Evolutionary conservation across 495 filamentous ascomycete genomes (phyloP), one percentile per base, ranked within the genome.

Genomic region (Cercophora newfieldiana): DNA sequence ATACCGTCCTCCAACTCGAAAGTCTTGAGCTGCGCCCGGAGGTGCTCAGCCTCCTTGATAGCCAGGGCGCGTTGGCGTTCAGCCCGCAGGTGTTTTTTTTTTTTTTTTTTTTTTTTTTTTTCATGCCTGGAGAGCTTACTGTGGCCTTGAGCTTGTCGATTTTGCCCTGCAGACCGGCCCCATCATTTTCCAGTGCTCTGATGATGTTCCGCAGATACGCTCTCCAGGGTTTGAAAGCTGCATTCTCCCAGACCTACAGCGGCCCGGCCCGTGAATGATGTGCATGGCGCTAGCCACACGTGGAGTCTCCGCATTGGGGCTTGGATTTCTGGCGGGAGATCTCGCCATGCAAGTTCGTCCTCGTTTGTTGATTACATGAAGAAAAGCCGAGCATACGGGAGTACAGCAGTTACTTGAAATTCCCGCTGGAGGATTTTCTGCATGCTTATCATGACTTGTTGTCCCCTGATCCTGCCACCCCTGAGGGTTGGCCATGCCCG

Each of bases 1-100:
- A n/a, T n/a, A n/a, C n/a, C 83, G 74, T 97, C 94, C 77, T 98
- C 96, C 25, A 88, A 85, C 66, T 97, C 94, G 63, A 94, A 97
- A 0, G 90, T 89, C 74, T 96, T 96, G 25, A 97, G 80, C 71
- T 99, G 95, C 4, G 91, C 94, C 18, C 96, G 90, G 7, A 99
- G 83, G 74, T 94, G 95, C 67, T 97, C 92, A 7, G 96, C 91
- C 74, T 99, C 96, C 71, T 97, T 97, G 22, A 92, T 77, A 3
- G 92, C 92, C 3, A 98, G 84, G 7, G 86, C 86, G 63, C 91
- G 89, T 73, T 97, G 94, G 44, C 94, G 83, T 71, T 99, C 94
- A 0, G 86, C 64, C 7, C 86, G 93, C 83, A 49, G 89, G 85
- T n/a, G 86, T 80, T 72, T 88, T 91, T 58, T 81, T 82, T 44